Evolutionary conservation across 1,284 basidiomycete genomes (phyloP), one percentile per base, ranked within the genome.

Genomic region (Ganoderma sinense): DNA sequence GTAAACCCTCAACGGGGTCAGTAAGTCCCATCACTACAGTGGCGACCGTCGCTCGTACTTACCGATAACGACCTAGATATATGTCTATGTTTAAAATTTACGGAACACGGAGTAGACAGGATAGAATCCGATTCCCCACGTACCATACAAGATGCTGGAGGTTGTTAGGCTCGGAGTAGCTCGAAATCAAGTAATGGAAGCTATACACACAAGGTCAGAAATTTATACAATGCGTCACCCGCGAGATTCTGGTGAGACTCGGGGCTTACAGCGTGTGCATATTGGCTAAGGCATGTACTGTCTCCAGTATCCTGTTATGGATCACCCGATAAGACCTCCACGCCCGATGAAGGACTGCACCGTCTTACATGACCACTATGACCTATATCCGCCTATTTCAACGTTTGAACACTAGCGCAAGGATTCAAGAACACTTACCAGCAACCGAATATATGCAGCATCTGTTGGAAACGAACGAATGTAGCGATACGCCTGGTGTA

Each of bases 401-500:
- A 45, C 26, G 31, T 23, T 20, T 2, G 31, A 29, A 51, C 20
- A 23, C 29, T 16, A 20, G 29, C 5, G 40, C 20, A 58, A 23
- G 23, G 33, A 18, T 18, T 8, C 41, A 14, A 41, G n/a, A 7
- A 18, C 33, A 45, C 62, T 36, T 26, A 72, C 71, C 43, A 69
- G 29, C n/a, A 58, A 36, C 23, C 62, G 43, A 23, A 72, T 69
- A 39, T 68, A 66, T 0, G 51, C 20, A 6, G 59, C 53, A 33
- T 72, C 71, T 33, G 41, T 45, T 7, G 66, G 68, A 39, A 69
- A 68, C 23, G 69, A 56, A 20, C 68, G 71, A 11, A 59, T 41
- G 55, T 72, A 72, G 20, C 66, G 51, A 31, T 69, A 69, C 20
- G 62, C 31, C n/a, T 72, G 71, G 20, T 67, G 68, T 11, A 63